Evolutionary conservation across 768 basidiomycete species (phyloP).

Genomic region (Phaffia tasmanica): DNA sequence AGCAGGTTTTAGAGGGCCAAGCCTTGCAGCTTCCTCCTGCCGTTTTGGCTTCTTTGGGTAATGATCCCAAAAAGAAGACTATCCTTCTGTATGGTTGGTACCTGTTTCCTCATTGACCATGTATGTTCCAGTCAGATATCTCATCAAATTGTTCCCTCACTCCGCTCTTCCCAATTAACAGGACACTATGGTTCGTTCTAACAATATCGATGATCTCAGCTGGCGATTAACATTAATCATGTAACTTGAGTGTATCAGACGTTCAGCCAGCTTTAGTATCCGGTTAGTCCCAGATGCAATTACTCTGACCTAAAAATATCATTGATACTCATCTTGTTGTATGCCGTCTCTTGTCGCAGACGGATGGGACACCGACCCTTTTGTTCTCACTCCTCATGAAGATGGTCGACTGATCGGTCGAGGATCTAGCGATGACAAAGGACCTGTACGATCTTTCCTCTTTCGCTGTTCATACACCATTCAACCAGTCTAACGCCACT

Average conservation of each 20-base stretch:
- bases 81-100: slow-evolving; percentile 66
- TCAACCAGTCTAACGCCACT: not conserved
- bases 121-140: slow-evolving; percentile 40
- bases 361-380: slow-evolving; percentile 83
- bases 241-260: not conserved
- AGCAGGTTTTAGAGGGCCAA: slow-evolving; percentile 60
- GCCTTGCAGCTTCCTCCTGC: slow-evolving; percentile 66
- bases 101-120: not conserved
- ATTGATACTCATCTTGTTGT: not conserved
- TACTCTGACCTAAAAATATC: not conserved
- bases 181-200: slow-evolving; percentile 13
- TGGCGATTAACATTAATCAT: not conserved
- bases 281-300: too few species aligned
- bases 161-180: slow-evolving; percentile 11
- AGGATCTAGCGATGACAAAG: slow-evolving; percentile 48
- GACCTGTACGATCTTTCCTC: slow-evolving; percentile 42
- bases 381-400: slow-evolving; percentile 51
- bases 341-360: slow-evolving; percentile 41
- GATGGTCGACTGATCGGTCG: slow-evolving; percentile 63
- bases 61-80: slow-evolving; percentile 82
- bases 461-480: not conserved
- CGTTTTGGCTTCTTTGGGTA: slow-evolving; percentile 36
- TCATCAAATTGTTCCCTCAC: slow-evolving; percentile 87
- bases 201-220: not conserved
- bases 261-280: slow-evolving; percentile 26